Percentiles rank a stretch among this genome's conserved stretches.
Evolutionary conservation across 352 stramenopile genomes (phyloP).

Genomic region (Phytophthora pini): DNA sequence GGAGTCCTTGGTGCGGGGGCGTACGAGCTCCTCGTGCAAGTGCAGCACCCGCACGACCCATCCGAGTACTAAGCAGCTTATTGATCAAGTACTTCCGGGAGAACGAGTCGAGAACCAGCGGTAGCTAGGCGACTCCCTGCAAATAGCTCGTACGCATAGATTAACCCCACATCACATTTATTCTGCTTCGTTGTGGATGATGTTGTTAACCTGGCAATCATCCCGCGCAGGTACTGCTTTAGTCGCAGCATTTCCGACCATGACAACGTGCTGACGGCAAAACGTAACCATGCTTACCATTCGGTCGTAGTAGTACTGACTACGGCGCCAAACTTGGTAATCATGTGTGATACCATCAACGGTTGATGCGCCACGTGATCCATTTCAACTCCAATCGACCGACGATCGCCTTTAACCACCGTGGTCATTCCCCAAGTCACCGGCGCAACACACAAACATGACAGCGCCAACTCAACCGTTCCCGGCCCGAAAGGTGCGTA

Average conservation of each 20-base stretch:
- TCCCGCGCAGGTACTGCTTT: too few relatives aligned
- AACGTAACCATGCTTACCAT: background rate
- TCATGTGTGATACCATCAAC: background rate
- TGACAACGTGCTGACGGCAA: too few relatives aligned
- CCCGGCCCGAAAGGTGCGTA: slow-evolving; percentile 13
- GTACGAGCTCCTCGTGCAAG: slow-evolving; percentile 62
- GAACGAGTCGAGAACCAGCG: slow-evolving; percentile 4
- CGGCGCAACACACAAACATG: background rate
- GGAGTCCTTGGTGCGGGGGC: slow-evolving; percentile 46
- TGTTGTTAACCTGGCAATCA: too few relatives aligned
- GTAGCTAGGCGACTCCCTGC: too few relatives aligned
- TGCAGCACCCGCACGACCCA: slow-evolving; percentile 50
- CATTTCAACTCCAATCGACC: background rate
- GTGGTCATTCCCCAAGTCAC: slow-evolving; percentile 15
- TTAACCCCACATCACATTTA: background rate
- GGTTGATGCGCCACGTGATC: slow-evolving; percentile 12
- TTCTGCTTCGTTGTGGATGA: too few relatives aligned
- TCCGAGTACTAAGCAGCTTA: slow-evolving; percentile 11
- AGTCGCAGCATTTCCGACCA: too few relatives aligned
- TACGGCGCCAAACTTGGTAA: slow-evolving; percentile 1
- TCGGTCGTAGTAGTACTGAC: too few relatives aligned
- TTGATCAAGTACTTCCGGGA: background rate
- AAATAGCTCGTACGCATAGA: slow-evolving; percentile 29
- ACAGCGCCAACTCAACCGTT: slow-evolving; percentile 15
- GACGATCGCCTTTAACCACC: background rate